These are phyloP conservation scores for Tulasnella sp. DNA, from an alignment of 768 basidiomycete species.

Conservation along the genomic window DNA sequence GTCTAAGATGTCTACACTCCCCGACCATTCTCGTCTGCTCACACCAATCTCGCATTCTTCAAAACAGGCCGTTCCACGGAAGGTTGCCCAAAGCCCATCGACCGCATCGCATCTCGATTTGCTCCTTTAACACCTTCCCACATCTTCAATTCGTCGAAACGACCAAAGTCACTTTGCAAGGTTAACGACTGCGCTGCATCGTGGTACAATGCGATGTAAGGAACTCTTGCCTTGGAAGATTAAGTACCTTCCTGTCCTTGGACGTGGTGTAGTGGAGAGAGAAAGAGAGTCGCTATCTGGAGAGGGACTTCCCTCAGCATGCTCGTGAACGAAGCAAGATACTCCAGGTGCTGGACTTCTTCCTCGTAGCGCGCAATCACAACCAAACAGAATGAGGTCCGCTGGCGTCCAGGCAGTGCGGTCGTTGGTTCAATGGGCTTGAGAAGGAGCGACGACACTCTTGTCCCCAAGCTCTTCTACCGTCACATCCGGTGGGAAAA, in stretches of 20 bases:
- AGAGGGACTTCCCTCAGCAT: not conserved
- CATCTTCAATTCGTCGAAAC: conserved; percentile 13
- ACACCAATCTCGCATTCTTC: conserved; percentile 20
- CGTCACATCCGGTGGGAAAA: not conserved
- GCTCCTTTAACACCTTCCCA: not conserved
- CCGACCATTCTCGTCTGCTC: not conserved
- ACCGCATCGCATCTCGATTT: not conserved
- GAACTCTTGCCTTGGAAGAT: not conserved
- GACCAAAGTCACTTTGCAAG: conserved; percentile 15
- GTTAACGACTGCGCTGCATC: conserved; percentile 10
- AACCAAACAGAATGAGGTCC: conserved; percentile 31
- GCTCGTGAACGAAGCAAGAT: conserved; percentile 21
- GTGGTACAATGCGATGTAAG: conserved; percentile 28
- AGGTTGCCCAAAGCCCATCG: not conserved
- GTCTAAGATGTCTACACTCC: not conserved
- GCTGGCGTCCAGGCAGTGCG: conserved; percentile 7
- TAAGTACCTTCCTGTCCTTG: too few relatives aligned
- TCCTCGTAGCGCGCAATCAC: conserved; percentile 12
- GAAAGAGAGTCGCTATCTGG: too few relatives aligned
- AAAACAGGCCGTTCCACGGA: not conserved
- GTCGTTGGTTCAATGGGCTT: conserved; percentile 13
- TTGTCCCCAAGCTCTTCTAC: not conserved
- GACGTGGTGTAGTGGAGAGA: too few relatives aligned
- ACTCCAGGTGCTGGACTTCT: conserved; percentile 3
- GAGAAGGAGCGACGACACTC: not conserved